These are phyloP conservation scores for Rhododendron kiyosumense DNA, from an alignment of 148 eudicot genomes.

Conservation along the genomic window DNA sequence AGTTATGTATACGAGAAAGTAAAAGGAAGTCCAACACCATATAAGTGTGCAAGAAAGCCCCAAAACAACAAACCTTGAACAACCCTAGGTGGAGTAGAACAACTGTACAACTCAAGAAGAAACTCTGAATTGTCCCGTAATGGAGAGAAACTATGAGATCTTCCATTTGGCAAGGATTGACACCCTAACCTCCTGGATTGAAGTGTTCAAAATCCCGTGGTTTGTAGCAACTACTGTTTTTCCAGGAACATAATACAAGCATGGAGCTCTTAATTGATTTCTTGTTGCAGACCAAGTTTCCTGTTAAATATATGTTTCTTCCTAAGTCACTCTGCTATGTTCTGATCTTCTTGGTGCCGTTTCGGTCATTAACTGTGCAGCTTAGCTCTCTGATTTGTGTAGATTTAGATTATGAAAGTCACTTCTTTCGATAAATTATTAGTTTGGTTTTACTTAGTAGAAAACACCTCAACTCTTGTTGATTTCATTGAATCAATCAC, in stretches of 20 bases:
- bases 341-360: neutral
- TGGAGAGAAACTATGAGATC: neutral
- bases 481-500: neutral
- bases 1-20: neutral
- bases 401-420: neutral
- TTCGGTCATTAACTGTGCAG: neutral
- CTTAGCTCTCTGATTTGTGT: neutral
- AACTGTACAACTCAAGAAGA: neutral
- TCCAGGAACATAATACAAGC: neutral
- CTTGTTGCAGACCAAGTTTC: neutral
- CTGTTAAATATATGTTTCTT: neutral
- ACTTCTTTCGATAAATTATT: neutral
- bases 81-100: neutral
- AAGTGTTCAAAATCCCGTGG: neutral
- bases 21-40: neutral
- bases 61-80: neutral
- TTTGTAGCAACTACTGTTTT: neutral
- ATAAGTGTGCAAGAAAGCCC: neutral
- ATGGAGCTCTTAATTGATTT: neutral
- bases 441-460: neutral
- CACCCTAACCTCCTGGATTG: neutral
- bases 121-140: neutral
- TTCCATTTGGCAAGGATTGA: neutral
- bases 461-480: neutral
- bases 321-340: neutral